Evolutionary conservation across 2,329 filamentous ascomycete species (phyloP), one percentile per base, ranked within the genome.

Genomic region (Lasiodiplodia sp.): DNA sequence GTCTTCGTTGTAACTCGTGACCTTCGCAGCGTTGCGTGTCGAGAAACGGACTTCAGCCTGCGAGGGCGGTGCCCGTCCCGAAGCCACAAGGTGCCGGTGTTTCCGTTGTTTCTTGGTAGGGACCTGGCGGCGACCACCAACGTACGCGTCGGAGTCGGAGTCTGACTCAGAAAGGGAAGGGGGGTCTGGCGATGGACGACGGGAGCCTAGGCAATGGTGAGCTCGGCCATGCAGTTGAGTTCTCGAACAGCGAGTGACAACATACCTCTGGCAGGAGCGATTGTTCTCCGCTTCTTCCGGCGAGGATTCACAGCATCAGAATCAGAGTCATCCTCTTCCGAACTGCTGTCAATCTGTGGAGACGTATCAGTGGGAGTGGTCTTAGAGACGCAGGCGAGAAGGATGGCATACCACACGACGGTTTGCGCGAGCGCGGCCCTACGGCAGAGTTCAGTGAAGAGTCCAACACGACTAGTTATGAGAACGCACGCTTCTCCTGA

Each of bases 21-120:
- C 84, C 77, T 93, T 93, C 16, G 92, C 92, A 66, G 93, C 92
- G 71, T 93, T 91, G 70, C 95, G 88, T 66, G 91, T 96, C 7
- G 94, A 97, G 87, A 97, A 97, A 72, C 95, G 91, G 76, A 97
- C 92, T 82, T 97, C 94, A 68, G 88, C 87, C 73, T 91, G 87
- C 5, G 89, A 85, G 8, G 91, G 86, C 51, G 88, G 86, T 14
- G 89, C 87, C 74, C 78, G 76, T 47, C 90, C 86, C 60, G 84
- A 87, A 28, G 89, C 86, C 69, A 85, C 82, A 77, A 93, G 87
- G 69, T 90, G 85, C 76, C 92, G 88, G 70, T 91, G 89, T 67
- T 91, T 91, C 70, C 85, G 85, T 74, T 93, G 92, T 78, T 93
- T 94, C 82, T 94, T 96, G 71, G 87, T 89, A 44, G 82, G 82